Conservation (phyloP, 305 asterid species). For the Solanum hybrid region DNA sequence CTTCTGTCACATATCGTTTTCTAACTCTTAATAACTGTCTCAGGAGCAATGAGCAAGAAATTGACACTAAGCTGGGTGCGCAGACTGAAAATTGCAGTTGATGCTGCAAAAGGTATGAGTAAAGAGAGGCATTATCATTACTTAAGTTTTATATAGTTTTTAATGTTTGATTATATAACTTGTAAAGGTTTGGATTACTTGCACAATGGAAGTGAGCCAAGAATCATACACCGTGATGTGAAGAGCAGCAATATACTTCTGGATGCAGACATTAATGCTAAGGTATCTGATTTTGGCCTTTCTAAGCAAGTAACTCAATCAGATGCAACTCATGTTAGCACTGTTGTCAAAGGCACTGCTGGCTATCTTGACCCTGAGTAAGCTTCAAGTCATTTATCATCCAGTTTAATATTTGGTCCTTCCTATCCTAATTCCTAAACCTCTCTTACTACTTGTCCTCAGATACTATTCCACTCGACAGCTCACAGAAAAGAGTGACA, state of each 20-base stretch:
- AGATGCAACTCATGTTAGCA: slow-evolving; percentile 82
- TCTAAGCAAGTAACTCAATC: slow-evolving; percentile 72
- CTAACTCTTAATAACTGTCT: slow-evolving; percentile 1
- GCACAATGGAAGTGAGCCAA: slow-evolving; percentile 73
- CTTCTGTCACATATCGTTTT: background rate
- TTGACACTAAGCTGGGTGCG: slow-evolving; percentile 83
- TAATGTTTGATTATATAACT: background rate
- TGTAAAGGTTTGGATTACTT: slow-evolving; percentile 55
- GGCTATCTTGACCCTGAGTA: slow-evolving; percentile 99
- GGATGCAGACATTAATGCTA: slow-evolving; percentile 82
- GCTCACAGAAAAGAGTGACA: slow-evolving; percentile 81
- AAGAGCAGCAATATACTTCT: slow-evolving; percentile 88
- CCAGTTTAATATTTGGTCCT: background rate
- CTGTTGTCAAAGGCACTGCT: slow-evolving; percentile 86
- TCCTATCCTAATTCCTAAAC: background rate
- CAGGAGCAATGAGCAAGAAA: slow-evolving; percentile 69
- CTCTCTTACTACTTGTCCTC: slow-evolving; percentile 2
- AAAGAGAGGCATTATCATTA: background rate
- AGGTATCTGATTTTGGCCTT: slow-evolving; percentile 87
- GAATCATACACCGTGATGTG: slow-evolving; percentile 83
- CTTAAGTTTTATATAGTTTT: background rate
- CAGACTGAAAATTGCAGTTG: slow-evolving; percentile 80
- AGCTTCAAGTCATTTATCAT: background rate
- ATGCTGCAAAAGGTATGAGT: slow-evolving; percentile 77
- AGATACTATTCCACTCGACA: slow-evolving; percentile 88